Base-by-base conservation (phyloP, 140 eudicot genomes). In the Cichorium intybus region DNA sequence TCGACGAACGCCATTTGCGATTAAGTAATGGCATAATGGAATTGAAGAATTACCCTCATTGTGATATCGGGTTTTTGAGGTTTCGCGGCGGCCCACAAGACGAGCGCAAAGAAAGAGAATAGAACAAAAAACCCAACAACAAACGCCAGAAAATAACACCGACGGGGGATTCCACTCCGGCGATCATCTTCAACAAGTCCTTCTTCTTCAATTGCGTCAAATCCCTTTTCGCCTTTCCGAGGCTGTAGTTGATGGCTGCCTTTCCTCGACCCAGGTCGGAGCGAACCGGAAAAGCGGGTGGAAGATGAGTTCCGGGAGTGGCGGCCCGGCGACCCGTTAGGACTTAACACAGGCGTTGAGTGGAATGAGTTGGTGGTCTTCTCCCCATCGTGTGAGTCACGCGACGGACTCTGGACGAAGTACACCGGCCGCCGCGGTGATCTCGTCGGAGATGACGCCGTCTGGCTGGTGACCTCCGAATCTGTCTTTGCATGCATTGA, bases 281-380 rank as follows among this genome's bases (percentile, higher is more conserved):
- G 81, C 26, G 97, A 90, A 12, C 98, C 98, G 60, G 98, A 92
- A 72, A 77, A 92, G 17, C 98, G 80, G 31, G 98, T 92, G 45
- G 98, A 93, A 1, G 97, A 88, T 5, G 99, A 93, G 79, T 88
- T 94, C 0, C 99, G 88, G 12, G 97, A 93, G 73, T 88, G 95
- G 18, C 84, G 99, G 28, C 99, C 95, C 39, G 99, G 99, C 0
- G 99, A 92, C 10, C 90, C 98, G 87, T 77, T 85, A 47, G 98
- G 98, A 70, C 95, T 92, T 59, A 88, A 74, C 0, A 86, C 90
- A 0, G 99, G 99, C 2, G 99, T 93, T 14, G 99, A 93, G 72
- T 93, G 99, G 77, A 88, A 88, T 1, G 95, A 88, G 73, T 85
- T 93, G 8, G 97, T 81, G 63, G 90, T 88, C 73, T 88, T 93